Base-by-base conservation (phyloP, 495 filamentous ascomycete genomes). In the Hypoxylon lienhwacheense region DNA sequence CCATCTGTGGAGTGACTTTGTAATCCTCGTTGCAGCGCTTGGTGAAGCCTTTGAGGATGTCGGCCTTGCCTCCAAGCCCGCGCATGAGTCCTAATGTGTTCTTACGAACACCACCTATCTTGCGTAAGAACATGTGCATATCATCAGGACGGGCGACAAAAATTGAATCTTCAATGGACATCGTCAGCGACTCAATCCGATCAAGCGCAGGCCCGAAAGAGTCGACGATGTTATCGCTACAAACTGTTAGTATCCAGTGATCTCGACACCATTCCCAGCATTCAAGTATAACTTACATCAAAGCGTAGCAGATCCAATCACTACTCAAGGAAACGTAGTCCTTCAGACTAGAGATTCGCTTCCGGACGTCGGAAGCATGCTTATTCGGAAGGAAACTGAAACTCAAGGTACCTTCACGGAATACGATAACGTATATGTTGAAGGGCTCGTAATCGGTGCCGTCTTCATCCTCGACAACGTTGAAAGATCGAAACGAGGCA, bases 11-110 rank as follows among this genome's bases (percentile, higher is more conserved):
- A 8, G 93, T 95, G 39, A 97, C 85, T 57, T 88, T 85, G 77
- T 93, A 97, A 53, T 95, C 87, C 61, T 95, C 90, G 70, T 96
- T 98, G 80, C 93, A 98, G 34, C 93, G 86, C 72, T 98, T 98
- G 24, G 93, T 91, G 66, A 98, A 98, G 12, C 93, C 93, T 39
- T 86, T 88, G 55, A 98, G 91, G 48, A 98, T 95, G 65, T 98
- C 93, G 7, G 93, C 95, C 67, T 98, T 98, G 51, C 93, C 95
- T 26, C 91, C 91, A 5, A 98, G 75, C 3, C 97, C 82, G 24
- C 93, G 89, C 81, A 97, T 89, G 43, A 98, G 71, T 15, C 83
- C 87, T 83, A 96, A 96, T 54, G 95, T 91, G 43, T 91, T 93
- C 76, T 96, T 97, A 61, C 93, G 89, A 29, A 89, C 85, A 12